These are phyloP conservation scores for Cryptococcus deneoformans DNA, from an alignment of 1,284 basidiomycete species.

Conservation along the genomic window DNA sequence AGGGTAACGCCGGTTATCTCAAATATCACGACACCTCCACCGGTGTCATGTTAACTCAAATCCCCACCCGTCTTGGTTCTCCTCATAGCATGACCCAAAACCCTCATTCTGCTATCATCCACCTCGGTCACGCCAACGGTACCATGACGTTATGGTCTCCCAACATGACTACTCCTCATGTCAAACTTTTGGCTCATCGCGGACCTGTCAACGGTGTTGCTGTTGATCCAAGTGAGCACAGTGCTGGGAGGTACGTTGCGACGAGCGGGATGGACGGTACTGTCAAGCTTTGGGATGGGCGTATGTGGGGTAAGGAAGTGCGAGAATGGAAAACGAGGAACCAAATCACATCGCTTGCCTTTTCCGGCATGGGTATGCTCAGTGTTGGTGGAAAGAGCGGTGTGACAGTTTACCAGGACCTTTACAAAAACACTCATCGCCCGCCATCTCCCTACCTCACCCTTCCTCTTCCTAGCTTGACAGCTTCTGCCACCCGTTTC, in stretches of 20 bases:
- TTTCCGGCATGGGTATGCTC: constrained; percentile 70
- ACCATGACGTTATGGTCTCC: constrained; percentile 92
- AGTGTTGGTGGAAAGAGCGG: constrained; percentile 75
- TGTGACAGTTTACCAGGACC: constrained; percentile 65
- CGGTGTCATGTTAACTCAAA: constrained; percentile 79
- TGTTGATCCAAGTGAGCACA: constrained; percentile 67
- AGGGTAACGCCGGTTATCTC: constrained; percentile 78
- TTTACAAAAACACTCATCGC: constrained; percentile 5
- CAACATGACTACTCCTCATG: constrained; percentile 84
- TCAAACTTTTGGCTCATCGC: constrained; percentile 86
- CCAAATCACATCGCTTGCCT: constrained; percentile 50
- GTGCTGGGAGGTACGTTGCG: constrained; percentile 84
- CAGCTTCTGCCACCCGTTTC: constrained; percentile 62
- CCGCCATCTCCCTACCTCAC: constrained; percentile 79
- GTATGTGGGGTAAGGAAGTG: constrained; percentile 88
- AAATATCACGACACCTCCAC: constrained; percentile 99
- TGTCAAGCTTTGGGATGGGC: constrained; percentile 93
- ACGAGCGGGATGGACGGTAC: constrained; percentile 83
- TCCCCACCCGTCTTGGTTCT: constrained; percentile 85
- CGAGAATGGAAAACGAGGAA: constrained; percentile 71
- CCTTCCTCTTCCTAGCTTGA: constrained; percentile 59
- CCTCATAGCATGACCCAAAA: constrained; percentile 90
- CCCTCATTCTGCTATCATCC: constrained; percentile 83
- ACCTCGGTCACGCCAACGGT: constrained; percentile 86
- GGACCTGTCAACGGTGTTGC: constrained; percentile 80